Conservation (phyloP, 768 basidiomycete species). For the Naganishia onofrii region DNA sequence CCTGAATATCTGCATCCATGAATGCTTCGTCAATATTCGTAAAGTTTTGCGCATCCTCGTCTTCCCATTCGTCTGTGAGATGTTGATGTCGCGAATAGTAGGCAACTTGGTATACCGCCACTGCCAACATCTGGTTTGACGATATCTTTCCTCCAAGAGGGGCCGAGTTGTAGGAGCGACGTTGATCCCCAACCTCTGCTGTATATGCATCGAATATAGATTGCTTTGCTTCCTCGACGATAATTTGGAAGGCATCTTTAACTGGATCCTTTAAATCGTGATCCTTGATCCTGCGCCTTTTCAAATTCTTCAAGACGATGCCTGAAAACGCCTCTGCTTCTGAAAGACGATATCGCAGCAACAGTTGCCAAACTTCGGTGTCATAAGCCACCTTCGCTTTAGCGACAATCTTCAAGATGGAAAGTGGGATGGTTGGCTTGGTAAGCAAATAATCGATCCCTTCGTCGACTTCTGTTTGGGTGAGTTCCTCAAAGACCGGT, state of each 20-base stretch:
- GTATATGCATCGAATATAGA: constrained; percentile 1
- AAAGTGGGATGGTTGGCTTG: constrained; percentile 30
- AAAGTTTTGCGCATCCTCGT: neutral
- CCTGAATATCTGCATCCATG: constrained; percentile 10
- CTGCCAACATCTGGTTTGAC: constrained; percentile 31
- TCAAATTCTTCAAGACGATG: constrained; percentile 31
- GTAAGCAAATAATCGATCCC: constrained; percentile 15
- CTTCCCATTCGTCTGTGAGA: constrained; percentile 22
- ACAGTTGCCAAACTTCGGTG: constrained; percentile 39
- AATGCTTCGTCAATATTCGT: constrained; percentile 21
- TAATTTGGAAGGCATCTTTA: constrained; percentile 40
- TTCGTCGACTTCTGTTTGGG: constrained; percentile 5
- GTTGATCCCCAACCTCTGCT: neutral
- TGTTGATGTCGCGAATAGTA: constrained; percentile 24
- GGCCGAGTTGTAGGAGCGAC: constrained; percentile 16
- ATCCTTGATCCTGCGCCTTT: constrained; percentile 28
- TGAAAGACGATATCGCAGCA: constrained; percentile 39
- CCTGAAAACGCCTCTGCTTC: constrained; percentile 34
- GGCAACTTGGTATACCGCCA: constrained; percentile 35
- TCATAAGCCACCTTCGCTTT: constrained; percentile 46
- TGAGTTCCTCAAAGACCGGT: constrained; percentile 17
- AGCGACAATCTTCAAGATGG: constrained; percentile 37
- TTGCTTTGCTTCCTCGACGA: constrained; percentile 31
- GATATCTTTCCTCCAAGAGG: constrained; percentile 13
- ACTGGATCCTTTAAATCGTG: constrained; percentile 45